These are phyloP conservation scores for Daphne laureola DNA, from an alignment of 441 rosid species.

Conservation along the genomic window DNA sequence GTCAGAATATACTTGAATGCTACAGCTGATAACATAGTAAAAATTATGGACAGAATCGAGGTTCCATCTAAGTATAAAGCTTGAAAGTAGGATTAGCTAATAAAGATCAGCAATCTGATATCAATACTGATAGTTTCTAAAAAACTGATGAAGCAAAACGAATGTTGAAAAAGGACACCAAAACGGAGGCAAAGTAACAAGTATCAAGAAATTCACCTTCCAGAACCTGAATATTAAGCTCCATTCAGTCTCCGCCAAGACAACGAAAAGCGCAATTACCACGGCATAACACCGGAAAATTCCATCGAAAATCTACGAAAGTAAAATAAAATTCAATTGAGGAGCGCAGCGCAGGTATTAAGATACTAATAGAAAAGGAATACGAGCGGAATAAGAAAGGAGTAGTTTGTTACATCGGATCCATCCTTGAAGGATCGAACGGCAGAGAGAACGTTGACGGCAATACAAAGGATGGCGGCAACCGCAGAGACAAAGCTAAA, in stretches of 20 bases:
- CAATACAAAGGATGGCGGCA: conserved; percentile 66
- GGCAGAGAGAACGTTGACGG: conserved; percentile 82
- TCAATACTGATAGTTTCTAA: no score
- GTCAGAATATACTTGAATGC: no score
- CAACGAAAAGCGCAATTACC: conserved; percentile 54
- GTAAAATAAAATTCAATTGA: background rate
- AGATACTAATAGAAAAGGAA: background rate
- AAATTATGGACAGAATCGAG: no score
- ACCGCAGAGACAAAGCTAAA: conserved; percentile 62
- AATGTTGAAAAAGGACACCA: background rate
- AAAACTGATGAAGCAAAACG: background rate
- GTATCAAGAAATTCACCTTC: conserved; percentile 34
- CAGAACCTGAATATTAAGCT: conserved; percentile 58
- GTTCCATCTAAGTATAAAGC: no score
- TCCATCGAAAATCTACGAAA: conserved; percentile 63
- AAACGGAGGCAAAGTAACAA: background rate
- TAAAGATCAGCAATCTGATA: no score
- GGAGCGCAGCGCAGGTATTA: background rate
- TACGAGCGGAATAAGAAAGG: background rate
- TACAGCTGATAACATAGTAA: no score
- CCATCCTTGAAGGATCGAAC: conserved; percentile 61
- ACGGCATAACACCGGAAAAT: conserved; percentile 90
- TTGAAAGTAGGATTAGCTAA: no score
- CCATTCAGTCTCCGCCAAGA: conserved; percentile 92
- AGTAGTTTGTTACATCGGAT: conserved; percentile 45